phyloP scores from a whole-genome alignment of 306 rosid species.

The Echinosophora koreensis region DNA sequence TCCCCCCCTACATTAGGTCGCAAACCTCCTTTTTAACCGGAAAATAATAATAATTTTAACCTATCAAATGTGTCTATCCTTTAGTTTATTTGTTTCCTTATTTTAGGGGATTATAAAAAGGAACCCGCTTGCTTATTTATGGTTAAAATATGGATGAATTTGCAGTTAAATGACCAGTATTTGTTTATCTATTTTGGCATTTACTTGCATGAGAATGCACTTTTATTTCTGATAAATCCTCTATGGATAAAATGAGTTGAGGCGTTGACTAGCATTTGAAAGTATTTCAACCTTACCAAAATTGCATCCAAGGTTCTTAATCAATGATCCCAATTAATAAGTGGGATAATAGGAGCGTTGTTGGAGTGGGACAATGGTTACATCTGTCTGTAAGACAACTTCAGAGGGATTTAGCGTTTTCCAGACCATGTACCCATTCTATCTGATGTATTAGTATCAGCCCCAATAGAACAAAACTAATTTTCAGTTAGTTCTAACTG shows the following conservation, averaged over 20 bases:
- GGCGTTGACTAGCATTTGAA: slow-evolving; percentile 14
- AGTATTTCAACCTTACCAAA: slow-evolving; percentile 12
- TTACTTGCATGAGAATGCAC: neutral
- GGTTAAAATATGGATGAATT: no score
- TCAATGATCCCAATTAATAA: neutral
- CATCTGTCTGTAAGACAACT: slow-evolving; percentile 13
- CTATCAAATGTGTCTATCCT: neutral
- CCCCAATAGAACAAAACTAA: no score
- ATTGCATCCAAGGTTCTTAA: slow-evolving; percentile 20
- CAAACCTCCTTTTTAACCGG: no score
- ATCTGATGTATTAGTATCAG: neutral
- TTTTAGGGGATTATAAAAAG: no score
- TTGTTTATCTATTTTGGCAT: neutral
- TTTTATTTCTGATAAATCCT: neutral
- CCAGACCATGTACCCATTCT: neutral
- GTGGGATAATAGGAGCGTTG: slow-evolving; percentile 12
- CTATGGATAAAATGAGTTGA: neutral
- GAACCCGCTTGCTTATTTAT: no score
- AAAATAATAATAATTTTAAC: no score
- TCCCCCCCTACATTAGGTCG: no score
- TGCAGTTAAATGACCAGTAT: neutral
- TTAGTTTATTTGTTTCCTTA: slow-evolving; percentile 2
- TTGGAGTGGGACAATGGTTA: neutral
- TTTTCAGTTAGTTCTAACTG: no score
- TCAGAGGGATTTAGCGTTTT: slow-evolving; percentile 25